Evolutionary conservation across 1,139 yeast genomes (phyloP).

Genomic region (Yamadazyma taylorii): DNA sequence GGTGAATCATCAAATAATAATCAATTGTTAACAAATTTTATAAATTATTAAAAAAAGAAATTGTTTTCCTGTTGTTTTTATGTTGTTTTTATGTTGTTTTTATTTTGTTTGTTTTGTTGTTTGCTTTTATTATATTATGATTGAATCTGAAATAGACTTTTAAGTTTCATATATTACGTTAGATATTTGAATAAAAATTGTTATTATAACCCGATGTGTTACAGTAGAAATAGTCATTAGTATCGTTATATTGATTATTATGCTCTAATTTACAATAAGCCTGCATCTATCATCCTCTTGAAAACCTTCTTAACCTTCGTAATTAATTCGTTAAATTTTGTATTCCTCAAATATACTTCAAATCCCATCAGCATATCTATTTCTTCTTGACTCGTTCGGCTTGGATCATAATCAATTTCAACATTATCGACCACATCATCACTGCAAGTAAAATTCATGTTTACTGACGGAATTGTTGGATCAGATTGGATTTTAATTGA

Average conservation of each 20-base stretch:
- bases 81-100: conserved; percentile 1
- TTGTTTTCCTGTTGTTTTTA: too few species aligned
- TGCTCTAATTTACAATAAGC: too few species aligned
- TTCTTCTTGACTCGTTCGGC: neutral
- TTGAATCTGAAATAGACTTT: conserved; percentile 1
- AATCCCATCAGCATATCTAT: neutral
- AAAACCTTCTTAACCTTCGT: too few species aligned
- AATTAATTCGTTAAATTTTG: too few species aligned
- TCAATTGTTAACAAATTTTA: too few species aligned
- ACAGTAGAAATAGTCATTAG: too few species aligned
- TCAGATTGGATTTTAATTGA: neutral
- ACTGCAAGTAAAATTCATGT: neutral
- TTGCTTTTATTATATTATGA: conserved; percentile 1
- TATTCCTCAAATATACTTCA: neutral
- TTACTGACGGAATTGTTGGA: neutral
- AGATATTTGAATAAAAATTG: neutral
- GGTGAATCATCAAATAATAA: too few species aligned
- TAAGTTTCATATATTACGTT: conserved; percentile 1
- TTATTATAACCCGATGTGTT: too few species aligned
- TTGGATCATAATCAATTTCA: neutral
- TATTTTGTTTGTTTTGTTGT: conserved; percentile 1
- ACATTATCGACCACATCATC: neutral
- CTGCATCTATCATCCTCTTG: too few species aligned
- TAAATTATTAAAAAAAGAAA: too few species aligned
- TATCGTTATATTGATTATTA: too few species aligned